These are phyloP conservation scores for Microthlaspi erraticum DNA, from an alignment of 345 rosid genomes.

Conservation along the genomic window DNA sequence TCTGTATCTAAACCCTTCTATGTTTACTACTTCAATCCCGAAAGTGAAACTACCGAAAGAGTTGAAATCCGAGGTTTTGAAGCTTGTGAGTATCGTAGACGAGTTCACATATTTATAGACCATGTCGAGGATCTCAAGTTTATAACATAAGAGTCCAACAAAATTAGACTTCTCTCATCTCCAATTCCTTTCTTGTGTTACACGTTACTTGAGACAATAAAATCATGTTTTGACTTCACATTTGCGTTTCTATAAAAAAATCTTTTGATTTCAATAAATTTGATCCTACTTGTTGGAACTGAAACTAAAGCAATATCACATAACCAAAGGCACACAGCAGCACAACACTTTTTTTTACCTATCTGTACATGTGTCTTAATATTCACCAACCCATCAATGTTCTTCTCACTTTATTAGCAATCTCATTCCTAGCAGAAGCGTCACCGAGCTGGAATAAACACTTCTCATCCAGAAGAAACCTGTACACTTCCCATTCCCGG, in stretches of 20 bases:
- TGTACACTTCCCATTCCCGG: conserved; percentile 89
- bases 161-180: not conserved
- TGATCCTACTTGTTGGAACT: too few relatives aligned
- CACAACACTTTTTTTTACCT: not conserved
- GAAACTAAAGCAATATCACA: not conserved
- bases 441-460: conserved; percentile 48
- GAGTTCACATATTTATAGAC: not conserved
- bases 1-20: not conserved
- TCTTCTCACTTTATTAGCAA: conserved; percentile 75
- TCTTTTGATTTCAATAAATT: too few relatives aligned
- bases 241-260: too few relatives aligned
- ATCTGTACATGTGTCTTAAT: not conserved
- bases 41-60: not conserved
- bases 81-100: not conserved
- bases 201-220: not conserved
- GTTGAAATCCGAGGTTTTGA: conserved; percentile 16
- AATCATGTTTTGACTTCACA: not conserved
- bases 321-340: conserved; percentile 7
- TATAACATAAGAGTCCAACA: not conserved
- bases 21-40: not conserved
- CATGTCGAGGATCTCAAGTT: not conserved
- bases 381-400: conserved; percentile 81
- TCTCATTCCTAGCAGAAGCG: conserved; percentile 56
- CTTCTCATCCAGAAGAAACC: conserved; percentile 77
- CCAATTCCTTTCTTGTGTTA: too few relatives aligned